A percentile compares a stretch with the other conserved stretches of the same genome.
Conservation (phyloP, 1,284 basidiomycete species). For the Naganishia sp. region DNA sequence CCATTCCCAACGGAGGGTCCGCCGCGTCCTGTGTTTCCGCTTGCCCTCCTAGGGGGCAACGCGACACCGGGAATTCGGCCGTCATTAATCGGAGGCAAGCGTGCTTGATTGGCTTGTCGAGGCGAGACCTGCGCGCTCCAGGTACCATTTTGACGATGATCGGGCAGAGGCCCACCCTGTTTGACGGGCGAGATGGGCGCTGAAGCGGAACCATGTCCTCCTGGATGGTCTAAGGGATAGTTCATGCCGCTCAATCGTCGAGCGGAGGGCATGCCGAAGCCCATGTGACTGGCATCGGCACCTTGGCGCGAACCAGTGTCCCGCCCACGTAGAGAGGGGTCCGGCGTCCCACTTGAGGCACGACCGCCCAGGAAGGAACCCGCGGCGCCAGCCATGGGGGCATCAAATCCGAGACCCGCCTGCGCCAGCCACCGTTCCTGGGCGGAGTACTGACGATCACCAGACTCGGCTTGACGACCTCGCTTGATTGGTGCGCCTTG, state of each 20-base stretch:
- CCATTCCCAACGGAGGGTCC: conserved; percentile 23
- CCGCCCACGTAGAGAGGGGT: conserved; percentile 15
- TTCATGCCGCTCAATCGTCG: conserved; percentile 25
- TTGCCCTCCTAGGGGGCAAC: conserved; percentile 34
- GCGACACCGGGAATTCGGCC: conserved; percentile 33
- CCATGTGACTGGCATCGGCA: conserved; percentile 1
- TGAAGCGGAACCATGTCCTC: conserved; percentile 47
- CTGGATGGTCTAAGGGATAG: conserved; percentile 36
- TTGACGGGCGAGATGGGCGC: conserved; percentile 51
- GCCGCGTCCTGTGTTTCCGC: conserved; percentile 32
- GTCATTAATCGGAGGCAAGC: conserved; percentile 38
- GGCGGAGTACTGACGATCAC: conserved; percentile 39
- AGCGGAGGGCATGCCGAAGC: conserved; percentile 32
- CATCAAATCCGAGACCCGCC: conserved; percentile 46
- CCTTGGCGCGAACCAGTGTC: not conserved
- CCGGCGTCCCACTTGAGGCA: conserved; percentile 8
- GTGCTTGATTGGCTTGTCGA: conserved; percentile 33
- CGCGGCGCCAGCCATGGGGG: conserved; percentile 5
- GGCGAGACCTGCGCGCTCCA: conserved; percentile 39
- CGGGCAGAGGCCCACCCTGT: conserved; percentile 43
- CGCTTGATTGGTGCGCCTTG: conserved; percentile 34
- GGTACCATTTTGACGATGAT: conserved; percentile 39
- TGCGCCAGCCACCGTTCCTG: conserved; percentile 51
- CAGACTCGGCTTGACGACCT: conserved; percentile 39
- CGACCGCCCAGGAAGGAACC: conserved; percentile 9